Conservation (phyloP, 805 yeast species). For the Metschnikowia chrysomelidarum region DNA sequence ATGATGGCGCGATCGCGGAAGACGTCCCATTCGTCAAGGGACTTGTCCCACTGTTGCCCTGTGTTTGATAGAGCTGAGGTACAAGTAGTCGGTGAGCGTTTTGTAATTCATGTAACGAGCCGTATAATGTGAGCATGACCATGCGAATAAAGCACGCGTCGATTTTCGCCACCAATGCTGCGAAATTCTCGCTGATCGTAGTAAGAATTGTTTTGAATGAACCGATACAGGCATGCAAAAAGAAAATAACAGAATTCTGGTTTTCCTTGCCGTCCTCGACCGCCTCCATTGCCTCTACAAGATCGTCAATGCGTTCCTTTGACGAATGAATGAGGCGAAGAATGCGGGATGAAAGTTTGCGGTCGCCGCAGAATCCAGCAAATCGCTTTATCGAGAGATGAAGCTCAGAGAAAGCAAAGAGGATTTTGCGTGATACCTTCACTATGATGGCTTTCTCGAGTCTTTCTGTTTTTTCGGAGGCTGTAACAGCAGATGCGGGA, state of each 20-base stretch:
- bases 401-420: slow-evolving; percentile 63
- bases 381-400: slow-evolving; percentile 58
- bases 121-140: slow-evolving; percentile 37
- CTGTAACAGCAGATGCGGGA: no score
- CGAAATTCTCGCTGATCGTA: slow-evolving; percentile 47
- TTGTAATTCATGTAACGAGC: slow-evolving; percentile 62
- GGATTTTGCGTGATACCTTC: slow-evolving; percentile 56
- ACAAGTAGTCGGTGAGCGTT: slow-evolving; percentile 60
- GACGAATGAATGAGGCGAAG: slow-evolving; percentile 51
- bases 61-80: no score
- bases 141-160: slow-evolving; percentile 57
- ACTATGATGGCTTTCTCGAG: slow-evolving; percentile 20
- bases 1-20: no score
- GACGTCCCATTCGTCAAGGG: no score
- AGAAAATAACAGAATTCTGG: slow-evolving; percentile 28
- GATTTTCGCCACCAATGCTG: slow-evolving; percentile 49
- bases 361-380: slow-evolving; percentile 57
- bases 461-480: no score
- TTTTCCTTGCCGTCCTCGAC: slow-evolving; percentile 36
- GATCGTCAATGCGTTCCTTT: slow-evolving; percentile 52
- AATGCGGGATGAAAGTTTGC: slow-evolving; percentile 51
- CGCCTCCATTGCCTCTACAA: slow-evolving; percentile 56
- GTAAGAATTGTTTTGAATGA: slow-evolving; percentile 53
- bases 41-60: no score
- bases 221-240: slow-evolving; percentile 35